Evolutionary conservation across 371 early-diverging fungal genomes (phyloP).

Genomic region (Mortierella sp.): DNA sequence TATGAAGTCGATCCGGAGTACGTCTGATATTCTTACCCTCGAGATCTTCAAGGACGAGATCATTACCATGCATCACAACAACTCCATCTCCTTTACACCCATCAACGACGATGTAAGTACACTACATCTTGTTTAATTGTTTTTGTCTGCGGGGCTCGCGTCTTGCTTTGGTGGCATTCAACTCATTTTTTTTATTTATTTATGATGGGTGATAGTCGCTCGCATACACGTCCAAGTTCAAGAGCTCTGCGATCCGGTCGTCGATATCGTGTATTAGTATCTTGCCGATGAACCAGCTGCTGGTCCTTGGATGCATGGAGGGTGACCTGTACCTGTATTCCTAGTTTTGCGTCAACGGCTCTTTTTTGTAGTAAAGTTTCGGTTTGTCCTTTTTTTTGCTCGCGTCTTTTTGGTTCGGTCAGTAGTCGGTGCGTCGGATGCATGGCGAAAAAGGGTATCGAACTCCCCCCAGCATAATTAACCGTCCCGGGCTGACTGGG

Average conservation of each 20-base stretch:
- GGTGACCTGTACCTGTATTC: slow-evolving; percentile 77
- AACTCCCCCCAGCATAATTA: too few relatives aligned
- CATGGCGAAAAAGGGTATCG: too few relatives aligned
- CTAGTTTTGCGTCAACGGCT: slow-evolving; percentile 25
- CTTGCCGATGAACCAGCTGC: slow-evolving; percentile 71
- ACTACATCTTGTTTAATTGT: not conserved
- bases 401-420: too few relatives aligned
- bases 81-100: slow-evolving; percentile 75
- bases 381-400: too few relatives aligned
- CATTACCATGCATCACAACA: slow-evolving; percentile 72
- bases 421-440: too few relatives aligned
- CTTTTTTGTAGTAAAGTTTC: too few relatives aligned
- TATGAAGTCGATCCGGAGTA: slow-evolving; percentile 71
- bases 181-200: not conserved
- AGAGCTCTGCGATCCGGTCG: slow-evolving; percentile 72
- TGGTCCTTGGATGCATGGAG: slow-evolving; percentile 73
- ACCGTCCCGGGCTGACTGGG: too few relatives aligned
- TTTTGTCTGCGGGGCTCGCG: not conserved
- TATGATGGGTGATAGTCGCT: slow-evolving; percentile 60
- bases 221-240: slow-evolving; percentile 77
- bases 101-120: slow-evolving; percentile 77
- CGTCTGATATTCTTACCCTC: slow-evolving; percentile 64
- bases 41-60: slow-evolving; percentile 75
- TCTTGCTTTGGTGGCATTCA: not conserved
- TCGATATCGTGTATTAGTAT: slow-evolving; percentile 72